Evolutionary conservation across 352 stramenopile genomes (phyloP).

Genomic region (Pseudoperonospora humuli): DNA sequence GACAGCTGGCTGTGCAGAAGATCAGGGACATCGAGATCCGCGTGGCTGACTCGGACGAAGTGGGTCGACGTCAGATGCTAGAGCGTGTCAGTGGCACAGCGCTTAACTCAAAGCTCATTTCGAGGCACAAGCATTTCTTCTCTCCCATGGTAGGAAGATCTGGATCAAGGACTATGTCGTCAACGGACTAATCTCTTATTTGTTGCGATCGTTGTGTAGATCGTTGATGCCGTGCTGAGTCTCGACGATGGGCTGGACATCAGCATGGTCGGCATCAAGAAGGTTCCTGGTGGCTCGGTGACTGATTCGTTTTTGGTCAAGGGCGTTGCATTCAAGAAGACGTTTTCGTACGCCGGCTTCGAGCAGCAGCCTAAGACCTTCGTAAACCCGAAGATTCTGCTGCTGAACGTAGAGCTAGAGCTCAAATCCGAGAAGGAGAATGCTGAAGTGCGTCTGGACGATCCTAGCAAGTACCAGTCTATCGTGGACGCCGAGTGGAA

Average conservation of each 20-base stretch:
- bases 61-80: conserved; percentile 83
- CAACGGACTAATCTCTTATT: not conserved
- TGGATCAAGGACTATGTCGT: not conserved
- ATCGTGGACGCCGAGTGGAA: conserved; percentile 99
- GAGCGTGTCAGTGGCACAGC: conserved; percentile 92
- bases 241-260: conserved; percentile 87
- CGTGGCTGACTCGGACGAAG: conserved; percentile 68
- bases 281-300: conserved; percentile 95
- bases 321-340: conserved; percentile 99
- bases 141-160: conserved; percentile 87
- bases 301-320: conserved; percentile 96
- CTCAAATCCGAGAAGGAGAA: conserved; percentile 99
- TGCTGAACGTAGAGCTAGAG: conserved; percentile 99
- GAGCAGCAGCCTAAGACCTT: conserved; percentile 99
- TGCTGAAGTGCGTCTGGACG: conserved; percentile 95
- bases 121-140: conserved; percentile 95
- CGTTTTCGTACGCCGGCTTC: conserved; percentile 99
- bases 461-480: conserved; percentile 97
- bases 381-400: conserved; percentile 92
- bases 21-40: conserved; percentile 82
- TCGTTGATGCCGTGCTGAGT: conserved; percentile 93
- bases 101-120: conserved; percentile 99
- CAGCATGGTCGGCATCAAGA: conserved; percentile 96
- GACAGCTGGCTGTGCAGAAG: conserved; percentile 74
- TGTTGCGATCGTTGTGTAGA: conserved; percentile 23